Conservation (phyloP, 2,329 filamentous ascomycete species). For the Xylaria digitata region DNA sequence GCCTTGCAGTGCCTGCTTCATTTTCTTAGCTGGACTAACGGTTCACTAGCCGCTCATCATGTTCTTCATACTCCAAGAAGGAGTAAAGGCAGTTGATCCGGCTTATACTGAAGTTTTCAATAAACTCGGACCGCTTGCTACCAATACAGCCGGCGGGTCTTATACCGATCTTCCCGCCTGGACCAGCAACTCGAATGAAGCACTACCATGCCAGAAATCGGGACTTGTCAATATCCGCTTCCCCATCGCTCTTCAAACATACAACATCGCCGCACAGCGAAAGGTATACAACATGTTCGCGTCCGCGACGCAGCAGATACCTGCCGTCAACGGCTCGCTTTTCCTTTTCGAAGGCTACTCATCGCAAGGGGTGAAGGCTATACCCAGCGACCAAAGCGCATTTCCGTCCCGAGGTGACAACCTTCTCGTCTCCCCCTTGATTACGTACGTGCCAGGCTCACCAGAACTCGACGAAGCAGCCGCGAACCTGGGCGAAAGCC, state of each 20-base stretch:
- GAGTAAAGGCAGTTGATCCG: no score
- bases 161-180: conserved; percentile 37
- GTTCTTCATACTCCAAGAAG: no score
- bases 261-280: conserved; percentile 52
- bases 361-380: conserved; percentile 37
- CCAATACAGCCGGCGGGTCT: conserved; percentile 14
- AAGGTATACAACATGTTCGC: conserved; percentile 54
- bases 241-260: conserved; percentile 42
- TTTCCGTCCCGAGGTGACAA: conserved; percentile 37
- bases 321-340: conserved; percentile 47
- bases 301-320: conserved; percentile 46
- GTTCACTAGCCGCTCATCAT: no score
- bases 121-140: conserved; percentile 29
- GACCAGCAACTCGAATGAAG: conserved; percentile 25
- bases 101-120: conserved; percentile 27
- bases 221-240: conserved; percentile 41
- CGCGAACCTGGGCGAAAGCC: conserved; percentile 44
- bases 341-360: conserved; percentile 45
- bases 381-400: conserved; percentile 38
- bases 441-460: conserved; percentile 47
- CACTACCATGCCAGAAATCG: conserved; percentile 34
- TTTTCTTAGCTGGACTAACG: not conserved
- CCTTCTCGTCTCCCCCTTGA: conserved; percentile 42
- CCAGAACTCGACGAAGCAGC: conserved; percentile 44
- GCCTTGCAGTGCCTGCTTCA: not conserved